Evolutionary conservation across 306 rosid genomes (phyloP), one percentile per base, ranked within the genome.

Genomic region (Myrica gale): DNA sequence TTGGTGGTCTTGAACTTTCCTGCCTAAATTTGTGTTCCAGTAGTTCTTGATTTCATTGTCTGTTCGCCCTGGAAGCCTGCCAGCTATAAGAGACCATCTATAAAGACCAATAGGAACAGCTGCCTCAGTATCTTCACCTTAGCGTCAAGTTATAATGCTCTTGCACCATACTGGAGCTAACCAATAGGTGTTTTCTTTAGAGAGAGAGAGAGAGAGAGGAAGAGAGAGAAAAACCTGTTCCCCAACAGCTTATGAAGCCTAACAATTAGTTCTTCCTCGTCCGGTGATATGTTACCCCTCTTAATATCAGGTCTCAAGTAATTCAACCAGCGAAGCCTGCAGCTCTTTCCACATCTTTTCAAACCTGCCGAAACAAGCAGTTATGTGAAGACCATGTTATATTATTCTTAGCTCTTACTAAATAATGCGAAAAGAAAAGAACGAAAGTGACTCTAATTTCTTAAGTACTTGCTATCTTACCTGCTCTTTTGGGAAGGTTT

Each of bases 321-420:
- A 17, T 65, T 65, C 50, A 65, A 42, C 70, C 70, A 65, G 50
- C 70, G 70, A n/a, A 65, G 70, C 50, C 55, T 69, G 56, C 73
- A 69, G 56, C 73, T 69, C 56, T 69, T 69, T 10, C 73, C 73
- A 69, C 55, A 69, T 69, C 73, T 69, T 46, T 46, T 69, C 56
- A 69, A 23, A 45, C 73, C 71, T 67, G 71, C 15, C 17, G 5
- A 58, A 32, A 37, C 7, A 60, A 26, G 26, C 43, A 19, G 9
- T 56, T 56, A 17, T 47, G 12, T 47, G 12, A 32, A 32, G 37
- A 8, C 51, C 51, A 9, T 2, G 12, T 47, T 10, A 47, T 9
- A 47, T 12, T 8, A 47, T 10, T 47, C 51, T 12, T 47, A 46
- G 51, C 19, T 16, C 56, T 16, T 52, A 16, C 46, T 32, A 17